Percentiles rank a stretch among this genome's conserved stretches.
Evolutionary conservation across 2,329 filamentous ascomycete species (phyloP).

Genomic region (Paecilomyces formosus): DNA sequence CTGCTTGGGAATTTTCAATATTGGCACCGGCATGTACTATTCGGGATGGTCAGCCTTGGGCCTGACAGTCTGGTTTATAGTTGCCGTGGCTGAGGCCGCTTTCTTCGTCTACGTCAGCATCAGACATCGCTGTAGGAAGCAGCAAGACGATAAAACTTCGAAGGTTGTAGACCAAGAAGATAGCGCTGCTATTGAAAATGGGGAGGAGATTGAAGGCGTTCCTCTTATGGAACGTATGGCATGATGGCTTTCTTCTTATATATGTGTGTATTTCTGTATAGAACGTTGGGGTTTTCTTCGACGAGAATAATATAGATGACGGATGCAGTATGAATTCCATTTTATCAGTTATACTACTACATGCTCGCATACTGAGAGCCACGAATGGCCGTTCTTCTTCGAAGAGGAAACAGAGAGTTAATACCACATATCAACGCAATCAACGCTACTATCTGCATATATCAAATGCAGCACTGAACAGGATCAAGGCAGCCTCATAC

Average conservation of each 20-base stretch:
- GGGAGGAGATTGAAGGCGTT: slow-evolving; percentile 5
- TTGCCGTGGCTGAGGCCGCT: slow-evolving; percentile 4
- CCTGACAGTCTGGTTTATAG: slow-evolving; percentile 4
- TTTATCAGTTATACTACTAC: background rate
- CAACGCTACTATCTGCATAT: no score
- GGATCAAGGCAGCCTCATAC: no score
- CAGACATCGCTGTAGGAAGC: slow-evolving; percentile 3
- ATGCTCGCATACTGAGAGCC: no score
- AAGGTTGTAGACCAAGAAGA: slow-evolving; percentile 2
- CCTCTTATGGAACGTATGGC: slow-evolving; percentile 6
- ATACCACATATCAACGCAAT: no score
- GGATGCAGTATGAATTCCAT: background rate
- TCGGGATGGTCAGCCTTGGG: slow-evolving; percentile 4
- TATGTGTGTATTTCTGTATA: background rate
- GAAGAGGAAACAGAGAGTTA: no score
- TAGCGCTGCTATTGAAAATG: slow-evolving; percentile 2
- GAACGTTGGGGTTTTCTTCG: background rate
- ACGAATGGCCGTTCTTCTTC: no score
- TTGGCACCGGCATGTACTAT: slow-evolving; percentile 8
- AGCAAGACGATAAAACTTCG: slow-evolving; percentile 1
- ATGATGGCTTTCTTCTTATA: background rate
- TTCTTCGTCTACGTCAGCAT: slow-evolving; percentile 4
- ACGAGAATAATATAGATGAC: background rate
- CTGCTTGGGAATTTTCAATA: slow-evolving; percentile 6
- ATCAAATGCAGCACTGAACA: no score